These are phyloP conservation scores for Candida frijolesensis DNA, from an alignment of 1,139 yeast genomes.

Conservation along the genomic window DNA sequence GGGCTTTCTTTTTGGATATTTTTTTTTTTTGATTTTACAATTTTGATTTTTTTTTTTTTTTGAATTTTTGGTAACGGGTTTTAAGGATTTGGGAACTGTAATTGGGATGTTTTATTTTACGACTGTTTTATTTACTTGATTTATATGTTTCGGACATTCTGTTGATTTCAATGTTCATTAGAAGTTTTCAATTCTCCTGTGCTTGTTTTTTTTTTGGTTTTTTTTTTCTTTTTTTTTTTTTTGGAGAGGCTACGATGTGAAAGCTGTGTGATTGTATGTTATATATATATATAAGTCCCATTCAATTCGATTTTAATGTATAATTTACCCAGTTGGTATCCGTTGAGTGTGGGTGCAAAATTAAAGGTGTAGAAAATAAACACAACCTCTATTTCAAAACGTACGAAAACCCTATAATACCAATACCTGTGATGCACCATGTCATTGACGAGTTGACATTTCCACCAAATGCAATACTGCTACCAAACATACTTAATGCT, in stretches of 20 bases:
- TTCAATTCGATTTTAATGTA: background rate
- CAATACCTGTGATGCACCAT: conserved; percentile 41
- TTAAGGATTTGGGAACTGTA: background rate
- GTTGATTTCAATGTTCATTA: background rate
- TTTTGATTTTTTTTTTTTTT: conserved; percentile 2
- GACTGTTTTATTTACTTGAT: background rate
- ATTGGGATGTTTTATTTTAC: background rate
- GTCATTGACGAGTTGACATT: no score
- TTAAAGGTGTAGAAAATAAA: no score
- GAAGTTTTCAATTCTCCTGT: background rate
- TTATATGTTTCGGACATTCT: background rate
- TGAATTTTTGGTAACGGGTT: background rate
- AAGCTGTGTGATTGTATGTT: no score
- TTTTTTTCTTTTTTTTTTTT: no score
- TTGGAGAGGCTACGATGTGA: background rate
- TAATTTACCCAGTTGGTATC: no score
- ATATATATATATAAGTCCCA: background rate
- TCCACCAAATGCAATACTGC: no score
- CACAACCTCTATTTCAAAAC: conserved; percentile 10
- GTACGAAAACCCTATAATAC: conserved; percentile 35
- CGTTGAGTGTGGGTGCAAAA: no score
- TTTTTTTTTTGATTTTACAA: background rate
- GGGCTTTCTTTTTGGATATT: background rate
- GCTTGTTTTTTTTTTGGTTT: conserved; percentile 1
- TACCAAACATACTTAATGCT: no score